phyloP scores from a whole-genome alignment of 305 asterid species.

The Rubia tinctorum region DNA sequence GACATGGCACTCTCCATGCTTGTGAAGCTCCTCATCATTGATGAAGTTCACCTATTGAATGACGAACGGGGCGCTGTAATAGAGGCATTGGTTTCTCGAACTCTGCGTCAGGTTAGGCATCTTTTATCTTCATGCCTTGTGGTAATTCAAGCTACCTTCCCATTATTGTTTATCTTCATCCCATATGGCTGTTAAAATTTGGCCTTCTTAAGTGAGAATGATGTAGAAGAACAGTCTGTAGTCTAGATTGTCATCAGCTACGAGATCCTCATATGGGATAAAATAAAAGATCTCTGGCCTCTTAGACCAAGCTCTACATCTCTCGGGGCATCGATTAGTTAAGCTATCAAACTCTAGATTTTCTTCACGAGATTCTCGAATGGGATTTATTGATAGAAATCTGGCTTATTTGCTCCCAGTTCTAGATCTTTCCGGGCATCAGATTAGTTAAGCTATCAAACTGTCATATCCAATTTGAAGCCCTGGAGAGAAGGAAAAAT shows the following conservation, averaged over 20 bases:
- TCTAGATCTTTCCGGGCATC: background rate
- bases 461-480: background rate
- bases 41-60: constrained; percentile 93
- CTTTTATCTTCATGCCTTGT: constrained; percentile 10
- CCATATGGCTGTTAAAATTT: background rate
- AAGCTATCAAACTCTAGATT: background rate
- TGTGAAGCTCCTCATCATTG: constrained; percentile 96
- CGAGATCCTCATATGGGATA: background rate
- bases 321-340: background rate
- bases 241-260: background rate
- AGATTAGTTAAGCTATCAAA: background rate
- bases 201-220: background rate
- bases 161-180: background rate
- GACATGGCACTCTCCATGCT: constrained; percentile 95
- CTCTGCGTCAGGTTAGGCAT: constrained; percentile 86
- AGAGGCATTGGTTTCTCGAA: constrained; percentile 97
- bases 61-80: constrained; percentile 98
- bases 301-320: background rate
- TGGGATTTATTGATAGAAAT: background rate
- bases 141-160: background rate
- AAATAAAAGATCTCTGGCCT: background rate
- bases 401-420: background rate
- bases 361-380: background rate
- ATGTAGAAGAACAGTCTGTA: background rate
- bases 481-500: background rate